Conservation (phyloP, 768 basidiomycete species). For the Russula virescens region DNA sequence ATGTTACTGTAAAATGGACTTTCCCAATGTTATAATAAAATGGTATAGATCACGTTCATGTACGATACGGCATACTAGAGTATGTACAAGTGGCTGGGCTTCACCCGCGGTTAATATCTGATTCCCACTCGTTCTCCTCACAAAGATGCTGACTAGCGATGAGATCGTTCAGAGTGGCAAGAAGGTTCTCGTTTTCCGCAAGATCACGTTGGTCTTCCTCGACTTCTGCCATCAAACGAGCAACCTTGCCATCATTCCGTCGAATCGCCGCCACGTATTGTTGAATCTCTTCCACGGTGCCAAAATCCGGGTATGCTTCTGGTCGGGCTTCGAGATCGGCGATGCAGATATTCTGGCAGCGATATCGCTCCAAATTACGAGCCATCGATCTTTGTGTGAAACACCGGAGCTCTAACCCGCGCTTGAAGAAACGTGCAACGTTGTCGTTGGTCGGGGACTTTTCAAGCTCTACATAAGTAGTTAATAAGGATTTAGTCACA, state of each 20-base stretch:
- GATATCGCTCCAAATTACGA: neutral
- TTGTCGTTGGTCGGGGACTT: constrained; percentile 1
- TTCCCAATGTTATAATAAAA: neutral
- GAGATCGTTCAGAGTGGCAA: neutral
- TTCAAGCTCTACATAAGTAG: neutral
- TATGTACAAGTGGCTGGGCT: neutral
- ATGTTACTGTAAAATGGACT: neutral
- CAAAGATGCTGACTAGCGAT: neutral
- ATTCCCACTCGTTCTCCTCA: neutral
- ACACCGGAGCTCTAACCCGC: neutral
- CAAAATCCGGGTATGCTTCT: neutral
- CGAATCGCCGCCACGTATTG: neutral
- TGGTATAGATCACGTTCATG: neutral
- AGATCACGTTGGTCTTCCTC: neutral
- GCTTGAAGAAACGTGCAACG: neutral
- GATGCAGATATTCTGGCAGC: neutral
- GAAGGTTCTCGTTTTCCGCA: neutral
- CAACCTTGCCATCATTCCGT: neutral
- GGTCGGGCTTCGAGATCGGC: constrained; percentile 1
- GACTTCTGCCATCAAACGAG: neutral
- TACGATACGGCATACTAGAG: too few species aligned
- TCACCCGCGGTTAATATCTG: neutral
- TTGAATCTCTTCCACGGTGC: neutral
- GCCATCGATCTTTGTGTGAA: neutral
- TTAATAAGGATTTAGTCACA: neutral